phyloP scores from a whole-genome alignment of 495 filamentous ascomycete species.

The Lasiosphaeriaceae sp. region DNA sequence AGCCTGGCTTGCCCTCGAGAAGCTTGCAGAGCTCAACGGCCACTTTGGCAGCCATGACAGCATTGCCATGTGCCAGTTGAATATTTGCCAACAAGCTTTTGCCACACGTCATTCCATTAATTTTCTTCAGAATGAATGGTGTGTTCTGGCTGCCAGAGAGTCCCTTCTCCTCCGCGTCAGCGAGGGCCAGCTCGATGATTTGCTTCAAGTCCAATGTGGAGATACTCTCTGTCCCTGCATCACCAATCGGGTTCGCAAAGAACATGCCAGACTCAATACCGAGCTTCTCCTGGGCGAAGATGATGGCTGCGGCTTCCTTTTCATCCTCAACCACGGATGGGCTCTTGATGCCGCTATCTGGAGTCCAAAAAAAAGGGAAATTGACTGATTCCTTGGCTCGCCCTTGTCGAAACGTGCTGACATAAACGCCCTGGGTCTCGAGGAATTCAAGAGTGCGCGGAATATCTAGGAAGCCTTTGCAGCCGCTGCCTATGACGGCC shows the following conservation, averaged over 20 bases:
- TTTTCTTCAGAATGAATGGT: conserved; percentile 77
- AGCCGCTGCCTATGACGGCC: conserved; percentile 83
- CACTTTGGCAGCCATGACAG: conserved; percentile 71
- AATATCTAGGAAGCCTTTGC: conserved; percentile 94
- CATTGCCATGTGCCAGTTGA: conserved; percentile 75
- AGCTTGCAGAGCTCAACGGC: conserved; percentile 72
- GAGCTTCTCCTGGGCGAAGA: conserved; percentile 56
- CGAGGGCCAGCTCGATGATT: conserved; percentile 68
- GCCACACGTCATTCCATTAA: conserved; percentile 73
- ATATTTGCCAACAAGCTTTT: conserved; percentile 71
- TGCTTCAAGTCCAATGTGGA: conserved; percentile 67
- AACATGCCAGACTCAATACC: conserved; percentile 68
- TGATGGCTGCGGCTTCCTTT: conserved; percentile 78
- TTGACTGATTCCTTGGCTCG: conserved; percentile 58
- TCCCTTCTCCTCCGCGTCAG: conserved; percentile 65
- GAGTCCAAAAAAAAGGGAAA: conserved; percentile 85
- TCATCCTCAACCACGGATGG: conserved; percentile 70
- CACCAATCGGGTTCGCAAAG: conserved; percentile 85
- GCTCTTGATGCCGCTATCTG: conserved; percentile 77
- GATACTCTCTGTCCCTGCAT: conserved; percentile 67
- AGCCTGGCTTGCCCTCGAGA: conserved; percentile 13
- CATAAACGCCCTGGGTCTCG: conserved; percentile 86
- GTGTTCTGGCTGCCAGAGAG: conserved; percentile 76
- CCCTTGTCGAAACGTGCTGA: conserved; percentile 77
- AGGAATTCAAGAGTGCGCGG: conserved; percentile 87